Base-by-base conservation (phyloP, 1,284 basidiomycete genomes). In the Malassezia obtusa region DNA sequence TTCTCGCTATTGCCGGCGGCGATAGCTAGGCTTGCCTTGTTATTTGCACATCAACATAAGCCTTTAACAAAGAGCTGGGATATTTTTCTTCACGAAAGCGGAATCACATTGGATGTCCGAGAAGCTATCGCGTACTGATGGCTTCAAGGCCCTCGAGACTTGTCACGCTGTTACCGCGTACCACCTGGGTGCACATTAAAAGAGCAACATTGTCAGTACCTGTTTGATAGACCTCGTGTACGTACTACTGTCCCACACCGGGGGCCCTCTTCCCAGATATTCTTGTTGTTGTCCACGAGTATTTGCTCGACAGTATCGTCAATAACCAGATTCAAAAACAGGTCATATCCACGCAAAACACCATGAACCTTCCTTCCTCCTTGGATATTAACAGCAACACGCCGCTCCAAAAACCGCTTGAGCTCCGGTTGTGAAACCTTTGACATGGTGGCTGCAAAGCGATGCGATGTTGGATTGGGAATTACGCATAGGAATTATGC, bases 321-420 rank as follows among this genome's bases (percentile, higher is more conserved):
- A 72, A 99, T 83, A 57, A 98, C 92, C 37, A 99, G 81, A 76
- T 99, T 99, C 75, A 99, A 79, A 79, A 99, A 99, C 67, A 99
- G 85, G 79, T 98, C 94, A 77, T 92, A 98, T 33, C 94, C 94
- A 59, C 94, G 84, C 51, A 98, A 78, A n/a, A 84, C 84, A 52
- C 92, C 94, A 76, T 87, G 89, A 67, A 98, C 86, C 80, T 88
- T 89, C 67, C 94, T 85, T 53, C 89, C 89, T 49, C 91, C 94
- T 75, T 99, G 92, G 7, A 99, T 80, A 78, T 95, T 84, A 70
- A 98, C 80, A 76, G 89, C 90, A 64, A 96, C 79, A 66, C 86
- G 87, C 79, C 95, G 94, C 82, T 99, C 94, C 87, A 98, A 95
- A 75, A 94, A 98, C n/a, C 68, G 63, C 50, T 73, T 71, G 35